These are phyloP conservation scores for Synchytrium microbalum DNA, from an alignment of 371 early-diverging fungal species.

Conservation along the genomic window DNA sequence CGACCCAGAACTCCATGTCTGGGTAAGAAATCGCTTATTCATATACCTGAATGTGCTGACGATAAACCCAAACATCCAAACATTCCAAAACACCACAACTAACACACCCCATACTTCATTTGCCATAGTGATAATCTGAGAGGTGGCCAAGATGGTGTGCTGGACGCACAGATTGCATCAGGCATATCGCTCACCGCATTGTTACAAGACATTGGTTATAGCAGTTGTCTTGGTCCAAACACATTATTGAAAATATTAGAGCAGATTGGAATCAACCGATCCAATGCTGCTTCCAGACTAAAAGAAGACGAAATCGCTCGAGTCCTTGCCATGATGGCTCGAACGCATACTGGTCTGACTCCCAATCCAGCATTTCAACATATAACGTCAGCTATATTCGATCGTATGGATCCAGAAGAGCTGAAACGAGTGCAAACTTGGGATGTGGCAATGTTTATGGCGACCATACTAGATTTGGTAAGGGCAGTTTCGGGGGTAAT, in stretches of 20 bases:
- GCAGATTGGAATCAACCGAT: constrained; percentile 32
- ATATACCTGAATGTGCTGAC: no score
- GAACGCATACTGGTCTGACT: constrained; percentile 47
- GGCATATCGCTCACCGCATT: constrained; percentile 13
- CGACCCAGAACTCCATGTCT: not conserved
- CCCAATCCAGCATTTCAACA: constrained; percentile 36
- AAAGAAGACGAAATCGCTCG: constrained; percentile 61
- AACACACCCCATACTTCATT: no score
- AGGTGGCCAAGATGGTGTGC: not conserved
- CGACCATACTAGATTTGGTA: constrained; percentile 48
- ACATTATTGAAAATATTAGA: constrained; percentile 19
- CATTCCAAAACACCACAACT: not conserved
- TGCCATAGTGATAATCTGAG: not conserved
- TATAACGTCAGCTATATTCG: constrained; percentile 19
- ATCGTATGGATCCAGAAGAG: constrained; percentile 7
- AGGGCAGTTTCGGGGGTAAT: constrained; percentile 8
- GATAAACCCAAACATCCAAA: no score
- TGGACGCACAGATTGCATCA: constrained; percentile 4
- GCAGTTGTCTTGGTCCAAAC: constrained; percentile 12
- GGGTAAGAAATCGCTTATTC: not conserved
- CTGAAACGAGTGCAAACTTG: constrained; percentile 35
- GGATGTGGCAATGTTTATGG: constrained; percentile 61
- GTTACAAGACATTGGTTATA: constrained; percentile 32
- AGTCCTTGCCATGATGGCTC: constrained; percentile 63
- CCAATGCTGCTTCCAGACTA: constrained; percentile 22